Conservation (phyloP, 164 flowering plant species). For the Stephania japonica region DNA sequence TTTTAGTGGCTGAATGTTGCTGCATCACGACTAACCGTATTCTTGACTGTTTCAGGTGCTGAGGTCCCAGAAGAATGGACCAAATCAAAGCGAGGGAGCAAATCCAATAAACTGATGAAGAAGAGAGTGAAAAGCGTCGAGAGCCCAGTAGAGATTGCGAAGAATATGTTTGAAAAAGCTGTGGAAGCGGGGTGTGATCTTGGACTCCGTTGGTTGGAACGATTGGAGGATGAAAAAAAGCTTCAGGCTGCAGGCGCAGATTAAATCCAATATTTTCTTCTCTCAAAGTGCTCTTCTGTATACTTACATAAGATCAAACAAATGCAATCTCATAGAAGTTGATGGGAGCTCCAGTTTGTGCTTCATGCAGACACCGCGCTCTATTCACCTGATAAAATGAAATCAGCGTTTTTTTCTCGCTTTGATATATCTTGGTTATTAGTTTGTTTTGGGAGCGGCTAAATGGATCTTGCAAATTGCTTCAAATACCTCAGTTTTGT, state of each 20-base stretch:
- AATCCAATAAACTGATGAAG: constrained; percentile 18
- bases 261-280: no score
- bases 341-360: no score
- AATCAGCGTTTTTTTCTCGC: no score
- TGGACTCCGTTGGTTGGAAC: constrained; percentile 73
- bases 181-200: constrained; percentile 81
- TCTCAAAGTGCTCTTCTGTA: no score
- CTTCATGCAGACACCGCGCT: no score
- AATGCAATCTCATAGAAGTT: no score
- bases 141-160: constrained; percentile 57
- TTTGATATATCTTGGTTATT: no score
- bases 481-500: no score
- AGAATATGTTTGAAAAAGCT: constrained; percentile 62
- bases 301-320: no score
- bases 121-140: constrained; percentile 17
- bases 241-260: constrained; percentile 7
- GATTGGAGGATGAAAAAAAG: constrained; percentile 62
- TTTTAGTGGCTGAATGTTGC: not conserved
- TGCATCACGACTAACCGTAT: not conserved
- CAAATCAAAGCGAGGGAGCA: constrained; percentile 29
- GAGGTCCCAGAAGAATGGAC: constrained; percentile 62
- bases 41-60: constrained; percentile 37
- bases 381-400: no score
- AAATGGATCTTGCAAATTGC: no score
- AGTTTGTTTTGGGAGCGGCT: no score